Evolutionary conservation across 768 basidiomycete genomes (phyloP).

Genomic region (Suillus fuscotomentosus): DNA sequence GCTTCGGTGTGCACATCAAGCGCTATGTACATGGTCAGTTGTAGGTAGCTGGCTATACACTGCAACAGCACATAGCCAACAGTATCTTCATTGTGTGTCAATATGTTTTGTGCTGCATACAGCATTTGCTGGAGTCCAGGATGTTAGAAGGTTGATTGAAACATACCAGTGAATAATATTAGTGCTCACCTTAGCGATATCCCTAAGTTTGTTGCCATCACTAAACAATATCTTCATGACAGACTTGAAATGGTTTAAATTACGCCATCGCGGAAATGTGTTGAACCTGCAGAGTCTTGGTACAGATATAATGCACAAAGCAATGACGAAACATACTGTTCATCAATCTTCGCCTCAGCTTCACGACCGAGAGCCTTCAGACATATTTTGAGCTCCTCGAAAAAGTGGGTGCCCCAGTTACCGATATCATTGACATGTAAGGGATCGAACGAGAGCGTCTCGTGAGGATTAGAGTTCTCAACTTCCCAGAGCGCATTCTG

Average conservation of each 20-base stretch:
- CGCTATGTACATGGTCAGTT: slow-evolving; percentile 27
- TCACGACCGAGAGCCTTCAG: neutral
- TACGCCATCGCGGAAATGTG: slow-evolving; percentile 31
- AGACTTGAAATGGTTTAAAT: slow-evolving; percentile 32
- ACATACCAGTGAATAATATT: neutral
- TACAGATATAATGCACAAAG: neutral
- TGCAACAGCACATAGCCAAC: slow-evolving; percentile 25
- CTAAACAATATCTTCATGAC: slow-evolving; percentile 27
- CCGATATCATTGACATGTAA: slow-evolving; percentile 37
- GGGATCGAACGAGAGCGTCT: slow-evolving; percentile 34
- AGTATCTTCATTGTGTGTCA: neutral
- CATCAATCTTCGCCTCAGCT: neutral
- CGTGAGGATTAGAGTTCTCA: slow-evolving; percentile 30
- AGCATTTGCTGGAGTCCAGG: neutral
- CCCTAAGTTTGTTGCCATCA: slow-evolving; percentile 32
- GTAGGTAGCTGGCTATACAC: slow-evolving; percentile 29
- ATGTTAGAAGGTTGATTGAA: neutral
- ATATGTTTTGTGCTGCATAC: neutral
- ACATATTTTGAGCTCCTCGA: neutral
- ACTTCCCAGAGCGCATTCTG: slow-evolving; percentile 43
- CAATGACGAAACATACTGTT: slow-evolving; percentile 12
- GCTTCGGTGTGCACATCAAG: slow-evolving; percentile 31
- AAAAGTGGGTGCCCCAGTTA: slow-evolving; percentile 30
- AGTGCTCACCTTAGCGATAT: slow-evolving; percentile 32
- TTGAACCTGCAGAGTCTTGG: slow-evolving; percentile 20